Evolutionary conservation across 1,284 basidiomycete genomes (phyloP).

Genomic region (Cystobasidium pallidum): DNA sequence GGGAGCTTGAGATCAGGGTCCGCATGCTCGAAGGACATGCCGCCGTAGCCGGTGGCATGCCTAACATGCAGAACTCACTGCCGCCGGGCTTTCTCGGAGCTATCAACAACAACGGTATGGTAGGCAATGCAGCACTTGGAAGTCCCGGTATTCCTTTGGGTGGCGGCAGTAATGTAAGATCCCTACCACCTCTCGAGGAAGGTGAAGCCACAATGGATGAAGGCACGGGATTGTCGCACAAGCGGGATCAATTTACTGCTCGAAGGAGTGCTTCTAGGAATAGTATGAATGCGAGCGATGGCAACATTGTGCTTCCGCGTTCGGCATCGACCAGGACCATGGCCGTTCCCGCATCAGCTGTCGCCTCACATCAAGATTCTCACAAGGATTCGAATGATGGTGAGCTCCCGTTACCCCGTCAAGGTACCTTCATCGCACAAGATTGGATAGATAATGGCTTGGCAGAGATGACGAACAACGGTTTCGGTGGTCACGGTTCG

Average conservation of each 20-base stretch:
- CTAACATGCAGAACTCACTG: neutral
- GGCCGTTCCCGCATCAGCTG: neutral
- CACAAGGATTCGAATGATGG: neutral
- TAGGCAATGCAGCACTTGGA: neutral
- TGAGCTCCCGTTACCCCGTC: neutral
- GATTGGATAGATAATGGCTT: conserved; percentile 16
- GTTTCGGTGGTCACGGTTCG: neutral
- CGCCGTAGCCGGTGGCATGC: neutral
- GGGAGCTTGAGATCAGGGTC: conserved; percentile 66
- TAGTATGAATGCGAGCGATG: conserved; percentile 16
- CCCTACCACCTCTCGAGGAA: conserved; percentile 18
- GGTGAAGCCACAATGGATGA: conserved; percentile 18
- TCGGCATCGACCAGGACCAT: neutral
- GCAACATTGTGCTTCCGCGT: neutral
- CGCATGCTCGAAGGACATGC: conserved; percentile 26
- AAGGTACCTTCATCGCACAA: neutral
- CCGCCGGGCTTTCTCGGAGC: neutral
- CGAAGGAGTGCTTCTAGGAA: conserved; percentile 16
- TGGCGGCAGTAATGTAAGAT: conserved; percentile 1
- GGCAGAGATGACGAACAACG: neutral
- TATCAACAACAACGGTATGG: neutral
- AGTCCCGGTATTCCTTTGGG: conserved; percentile 21
- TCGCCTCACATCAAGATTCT: neutral
- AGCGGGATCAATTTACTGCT: conserved; percentile 35
- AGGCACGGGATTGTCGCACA: conserved; percentile 13